Percentiles rank a stretch among this genome's conserved stretches.
Conservation (phyloP, 768 basidiomycete genomes). For the Podaxis sp. region DNA sequence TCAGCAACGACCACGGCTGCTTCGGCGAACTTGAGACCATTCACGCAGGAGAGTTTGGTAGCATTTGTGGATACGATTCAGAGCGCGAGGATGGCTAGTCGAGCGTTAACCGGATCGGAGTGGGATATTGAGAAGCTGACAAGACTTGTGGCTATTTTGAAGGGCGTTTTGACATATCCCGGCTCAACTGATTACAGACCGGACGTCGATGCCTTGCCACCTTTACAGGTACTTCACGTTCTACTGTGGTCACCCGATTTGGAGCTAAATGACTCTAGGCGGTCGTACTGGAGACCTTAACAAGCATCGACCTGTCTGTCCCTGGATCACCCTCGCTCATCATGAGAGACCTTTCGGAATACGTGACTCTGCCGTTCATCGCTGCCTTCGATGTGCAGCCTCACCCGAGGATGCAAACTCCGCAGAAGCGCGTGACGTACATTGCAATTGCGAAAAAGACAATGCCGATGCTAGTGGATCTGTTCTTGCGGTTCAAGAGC, state of each 20-base stretch:
- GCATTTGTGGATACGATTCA: conserved; percentile 73
- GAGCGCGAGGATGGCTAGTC: conserved; percentile 49
- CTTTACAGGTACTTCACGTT: conserved; percentile 58
- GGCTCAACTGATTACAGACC: conserved; percentile 83
- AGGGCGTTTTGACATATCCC: conserved; percentile 77
- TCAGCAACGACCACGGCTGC: not conserved
- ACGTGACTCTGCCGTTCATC: conserved; percentile 80
- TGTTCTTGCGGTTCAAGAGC: conserved; percentile 66
- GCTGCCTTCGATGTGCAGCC: conserved; percentile 63
- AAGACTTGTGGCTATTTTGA: conserved; percentile 73
- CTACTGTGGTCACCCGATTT: not conserved
- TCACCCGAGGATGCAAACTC: conserved; percentile 34
- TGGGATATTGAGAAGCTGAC: conserved; percentile 65
- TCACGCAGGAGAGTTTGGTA: conserved; percentile 84
- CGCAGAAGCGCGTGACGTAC: conserved; percentile 75
- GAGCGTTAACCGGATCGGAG: conserved; percentile 44
- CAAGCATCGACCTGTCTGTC: conserved; percentile 59
- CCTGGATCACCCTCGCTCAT: conserved; percentile 66
- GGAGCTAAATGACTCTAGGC: conserved; percentile 37
- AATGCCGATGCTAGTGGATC: conserved; percentile 80
- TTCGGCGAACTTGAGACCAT: conserved; percentile 32
- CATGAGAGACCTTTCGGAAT: conserved; percentile 82
- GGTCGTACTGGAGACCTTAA: conserved; percentile 67
- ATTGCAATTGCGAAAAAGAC: conserved; percentile 84
- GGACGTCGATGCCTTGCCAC: conserved; percentile 78